These are phyloP conservation scores for Polyporus tsugae DNA, from an alignment of 1,284 basidiomycete genomes.

Conservation along the genomic window DNA sequence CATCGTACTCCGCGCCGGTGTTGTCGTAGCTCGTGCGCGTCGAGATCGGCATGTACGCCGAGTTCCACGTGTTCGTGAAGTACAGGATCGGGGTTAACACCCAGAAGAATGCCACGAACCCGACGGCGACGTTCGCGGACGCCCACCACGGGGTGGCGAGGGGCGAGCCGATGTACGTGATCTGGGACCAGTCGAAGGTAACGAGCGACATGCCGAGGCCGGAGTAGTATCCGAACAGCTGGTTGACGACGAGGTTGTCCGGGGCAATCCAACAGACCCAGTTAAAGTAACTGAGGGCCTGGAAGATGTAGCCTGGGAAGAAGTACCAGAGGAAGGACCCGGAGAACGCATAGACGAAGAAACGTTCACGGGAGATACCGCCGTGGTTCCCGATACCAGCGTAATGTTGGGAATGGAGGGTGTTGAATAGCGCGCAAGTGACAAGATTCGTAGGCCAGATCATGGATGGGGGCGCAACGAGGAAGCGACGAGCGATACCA, in stretches of 20 bases:
- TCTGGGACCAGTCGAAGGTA: conserved; percentile 52
- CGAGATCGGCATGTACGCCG: conserved; percentile 50
- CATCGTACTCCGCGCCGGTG: conserved; percentile 60
- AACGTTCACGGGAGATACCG: conserved; percentile 57
- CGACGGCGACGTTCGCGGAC: conserved; percentile 40
- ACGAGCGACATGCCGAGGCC: conserved; percentile 80
- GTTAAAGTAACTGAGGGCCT: conserved; percentile 53
- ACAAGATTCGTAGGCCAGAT: conserved; percentile 74
- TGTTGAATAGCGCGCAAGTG: conserved; percentile 85
- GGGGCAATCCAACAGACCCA: conserved; percentile 73
- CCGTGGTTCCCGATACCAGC: conserved; percentile 68
- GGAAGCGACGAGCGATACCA: conserved; percentile 63
- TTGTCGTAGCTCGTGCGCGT: conserved; percentile 47
- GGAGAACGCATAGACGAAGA: conserved; percentile 40
- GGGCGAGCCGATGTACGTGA: conserved; percentile 43
- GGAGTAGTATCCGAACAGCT: conserved; percentile 78
- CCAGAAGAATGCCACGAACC: conserved; percentile 53
- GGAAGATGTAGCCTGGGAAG: conserved; percentile 59
- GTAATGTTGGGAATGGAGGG: conserved; percentile 70
- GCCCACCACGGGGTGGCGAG: conserved; percentile 45
- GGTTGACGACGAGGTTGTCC: conserved; percentile 75
- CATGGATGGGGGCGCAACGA: conserved; percentile 80
- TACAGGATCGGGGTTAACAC: conserved; percentile 70
- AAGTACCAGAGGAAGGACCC: conserved; percentile 42
- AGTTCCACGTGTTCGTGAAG: conserved; percentile 49